Evolutionary conservation across 2,329 filamentous ascomycete genomes (phyloP).

Genomic region (Tolypocladium inflatum): DNA sequence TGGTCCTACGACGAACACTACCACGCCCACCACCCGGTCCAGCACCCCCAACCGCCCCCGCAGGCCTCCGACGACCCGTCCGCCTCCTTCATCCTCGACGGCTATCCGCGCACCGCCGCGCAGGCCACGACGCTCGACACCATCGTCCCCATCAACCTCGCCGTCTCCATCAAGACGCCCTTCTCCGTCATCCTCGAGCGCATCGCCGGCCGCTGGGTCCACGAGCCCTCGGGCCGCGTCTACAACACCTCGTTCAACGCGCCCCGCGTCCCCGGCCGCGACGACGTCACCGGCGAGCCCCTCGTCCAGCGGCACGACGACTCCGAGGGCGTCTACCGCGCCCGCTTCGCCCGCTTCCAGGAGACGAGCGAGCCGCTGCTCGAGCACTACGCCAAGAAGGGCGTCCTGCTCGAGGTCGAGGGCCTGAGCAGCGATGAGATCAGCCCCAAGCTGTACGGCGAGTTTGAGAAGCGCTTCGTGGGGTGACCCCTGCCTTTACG

Average conservation of each 20-base stretch:
- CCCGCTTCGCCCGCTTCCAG: conserved; percentile 72
- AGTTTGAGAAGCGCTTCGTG: conserved; percentile 70
- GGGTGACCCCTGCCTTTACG: conserved; percentile 7
- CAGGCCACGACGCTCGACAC: conserved; percentile 72
- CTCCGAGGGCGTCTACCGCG: conserved; percentile 74
- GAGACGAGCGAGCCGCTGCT: conserved; percentile 79
- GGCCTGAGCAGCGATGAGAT: conserved; percentile 94
- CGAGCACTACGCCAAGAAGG: conserved; percentile 78
- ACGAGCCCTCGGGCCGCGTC: conserved; percentile 80
- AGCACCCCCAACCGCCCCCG: conserved; percentile 11
- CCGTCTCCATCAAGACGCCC: conserved; percentile 78
- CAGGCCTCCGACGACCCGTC: conserved; percentile 57
- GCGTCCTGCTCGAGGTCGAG: conserved; percentile 76
- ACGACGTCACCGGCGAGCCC: conserved; percentile 85
- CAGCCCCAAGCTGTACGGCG: conserved; percentile 73
- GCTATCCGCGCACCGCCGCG: conserved; percentile 78
- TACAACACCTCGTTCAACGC: conserved; percentile 94
- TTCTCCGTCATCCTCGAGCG: conserved; percentile 78
- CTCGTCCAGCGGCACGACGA: conserved; percentile 81
- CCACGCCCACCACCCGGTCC: neutral
- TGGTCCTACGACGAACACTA: conserved; percentile 19
- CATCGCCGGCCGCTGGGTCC: conserved; percentile 88
- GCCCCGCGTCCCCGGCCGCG: conserved; percentile 68
- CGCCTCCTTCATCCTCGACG: conserved; percentile 90
- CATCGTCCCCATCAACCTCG: conserved; percentile 89